Evolutionary conservation across 495 filamentous ascomycete genomes (phyloP), one percentile per base, ranked within the genome.

Genomic region (Elasticomyces elasticus): DNA sequence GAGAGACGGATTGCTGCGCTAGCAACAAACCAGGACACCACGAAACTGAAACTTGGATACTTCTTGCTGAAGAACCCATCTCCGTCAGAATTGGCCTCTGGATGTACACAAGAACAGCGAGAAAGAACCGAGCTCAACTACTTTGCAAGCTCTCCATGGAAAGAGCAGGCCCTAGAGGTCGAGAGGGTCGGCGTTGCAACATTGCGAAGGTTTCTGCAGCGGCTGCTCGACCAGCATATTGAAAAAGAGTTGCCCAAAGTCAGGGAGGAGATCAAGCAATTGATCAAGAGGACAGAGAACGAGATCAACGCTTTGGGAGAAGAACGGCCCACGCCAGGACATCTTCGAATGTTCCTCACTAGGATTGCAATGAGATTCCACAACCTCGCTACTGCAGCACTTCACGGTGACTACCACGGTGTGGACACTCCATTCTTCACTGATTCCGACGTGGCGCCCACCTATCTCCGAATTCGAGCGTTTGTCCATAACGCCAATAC

Each of bases 401-500:
- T 60, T 31, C 5, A 26, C 17, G 57, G 57, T 19, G 52, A 52
- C 27, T 60, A 60, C 31, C 52, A 55, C 17, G 26, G 6, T 1
- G 15, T 33, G 6, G 41, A 54, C 15, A 5, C 56, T 5, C 1
- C 27, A 1, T 59, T 59, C 51, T 59, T 59, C 20, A 30, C 41
- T 15, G 4, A 9, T 17, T 3, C 42, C 19, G 17, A 7, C 9
- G 42, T 40, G 1, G 1, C 1, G 5, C 25, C 13, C 17, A 51
- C 3, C n/a, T 11, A 7, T 5, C 2, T 64, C 7, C 66, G 68
- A 15, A 71, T 72, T 11, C 60, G 73, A 25, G 76, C 80, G 52
- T 59, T 81, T 12, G 74, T 74, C 6, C 74, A 76, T 17, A 71
- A 69, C 12, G 77, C 73, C 60, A 78, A 76, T 61, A 73, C 74